Base-by-base conservation (phyloP, 176 grass and related monocot species). In the Eleusine indica region DNA sequence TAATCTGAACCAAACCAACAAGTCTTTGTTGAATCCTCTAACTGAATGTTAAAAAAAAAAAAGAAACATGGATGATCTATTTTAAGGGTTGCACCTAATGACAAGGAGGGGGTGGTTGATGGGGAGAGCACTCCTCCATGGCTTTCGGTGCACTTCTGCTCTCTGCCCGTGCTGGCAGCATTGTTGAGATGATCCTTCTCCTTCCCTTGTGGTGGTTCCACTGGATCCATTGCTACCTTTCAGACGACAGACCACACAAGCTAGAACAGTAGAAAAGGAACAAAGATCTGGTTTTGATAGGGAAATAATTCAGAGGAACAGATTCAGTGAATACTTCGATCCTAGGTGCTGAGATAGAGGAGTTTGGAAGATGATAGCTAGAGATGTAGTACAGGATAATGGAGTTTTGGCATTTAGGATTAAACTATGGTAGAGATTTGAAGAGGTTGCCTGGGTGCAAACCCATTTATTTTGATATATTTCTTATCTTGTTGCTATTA, bases 141-240 rank as follows among this genome's bases (percentile, higher is more conserved):
- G 71, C 71, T 7, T 19, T 10, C 28, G 6, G 28, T 3, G 7
- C 6, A 7, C 8, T 25, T 11, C 44, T 28, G 6, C 9, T 2
- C 4, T 15, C 3, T 4, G 30, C 25, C 7, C 3, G 0, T 58
- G 17, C 17, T n/a, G 18, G 1, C 32, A 8, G 21, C 52, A 18
- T 75, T 35, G 32, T 35, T 35, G 8, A 32, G 25, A 6, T n/a
- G 54, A 46, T 87, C 61, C 71, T 43, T 71, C 67, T 39, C 51
- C 30, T 88, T 66, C 80, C 49, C 75, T 54, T 22, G 62, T 47
- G 41, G 12, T 65, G 71, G 62, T 48, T 83, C 79, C 29, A 64
- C 49, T 42, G 72, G 46, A 83, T 80, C 71, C 78, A 88, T 88
- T 18, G 76, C 73, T 57, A 21, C 70, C 57, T 5, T 30, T 28